A percentile compares a stretch with the other conserved stretches of the same genome.
Conservation (phyloP, 352 stramenopile species). For the Pythium guiyangense region DNA sequence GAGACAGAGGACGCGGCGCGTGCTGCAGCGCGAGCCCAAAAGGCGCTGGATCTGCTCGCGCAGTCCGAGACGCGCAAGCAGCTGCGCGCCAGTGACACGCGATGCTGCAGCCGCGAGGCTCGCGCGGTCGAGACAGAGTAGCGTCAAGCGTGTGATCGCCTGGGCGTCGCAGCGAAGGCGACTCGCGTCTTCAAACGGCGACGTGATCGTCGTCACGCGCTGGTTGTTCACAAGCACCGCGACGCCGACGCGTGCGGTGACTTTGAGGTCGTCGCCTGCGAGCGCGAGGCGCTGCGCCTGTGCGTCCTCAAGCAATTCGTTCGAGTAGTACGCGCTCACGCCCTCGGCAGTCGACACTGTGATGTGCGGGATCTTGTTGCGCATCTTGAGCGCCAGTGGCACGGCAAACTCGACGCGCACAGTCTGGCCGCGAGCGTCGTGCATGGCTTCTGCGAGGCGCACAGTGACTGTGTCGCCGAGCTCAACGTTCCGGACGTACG, state of each 20-base stretch:
- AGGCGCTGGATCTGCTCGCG: conserved; percentile 22
- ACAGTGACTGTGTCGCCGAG: conserved; percentile 37
- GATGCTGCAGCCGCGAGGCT: conserved; percentile 12
- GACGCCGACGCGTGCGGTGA: conserved; percentile 26
- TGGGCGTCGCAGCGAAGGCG: background rate
- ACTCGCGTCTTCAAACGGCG: conserved; percentile 20
- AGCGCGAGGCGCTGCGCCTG: conserved; percentile 19
- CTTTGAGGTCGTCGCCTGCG: conserved; percentile 7
- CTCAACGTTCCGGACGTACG: conserved; percentile 40
- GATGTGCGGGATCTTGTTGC: conserved; percentile 62
- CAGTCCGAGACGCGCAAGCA: conserved; percentile 19
- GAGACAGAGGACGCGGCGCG: conserved; percentile 25
- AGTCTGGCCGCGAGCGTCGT: conserved; percentile 39
- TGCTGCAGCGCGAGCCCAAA: conserved; percentile 17
- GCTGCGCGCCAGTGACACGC: background rate
- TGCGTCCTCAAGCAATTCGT: conserved; percentile 38
- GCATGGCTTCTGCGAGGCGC: conserved; percentile 28
- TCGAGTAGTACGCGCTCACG: conserved; percentile 60
- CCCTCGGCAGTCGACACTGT: conserved; percentile 45
- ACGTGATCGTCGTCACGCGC: conserved; percentile 22
- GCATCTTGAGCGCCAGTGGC: conserved; percentile 23
- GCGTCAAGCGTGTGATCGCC: conserved; percentile 15
- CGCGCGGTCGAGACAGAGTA: conserved; percentile 26
- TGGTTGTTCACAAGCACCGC: conserved; percentile 37
- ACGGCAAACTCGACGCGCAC: conserved; percentile 45